These are phyloP conservation scores for Gremmenia infestans DNA, from an alignment of 2,329 filamentous ascomycete species.

Conservation along the genomic window DNA sequence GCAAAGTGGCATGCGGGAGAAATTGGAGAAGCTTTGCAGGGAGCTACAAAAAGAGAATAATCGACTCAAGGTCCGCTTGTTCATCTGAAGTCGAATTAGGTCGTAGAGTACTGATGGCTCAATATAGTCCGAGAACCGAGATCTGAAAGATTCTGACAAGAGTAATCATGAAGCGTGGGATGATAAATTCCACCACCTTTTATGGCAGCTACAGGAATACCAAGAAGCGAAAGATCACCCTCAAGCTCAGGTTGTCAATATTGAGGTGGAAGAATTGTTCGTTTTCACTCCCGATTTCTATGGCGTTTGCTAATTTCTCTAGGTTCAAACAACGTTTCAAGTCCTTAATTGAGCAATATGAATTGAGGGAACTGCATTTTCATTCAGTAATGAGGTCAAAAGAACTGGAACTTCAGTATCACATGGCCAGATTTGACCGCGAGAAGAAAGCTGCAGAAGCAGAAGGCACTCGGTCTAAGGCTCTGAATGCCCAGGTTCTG, in stretches of 20 bases:
- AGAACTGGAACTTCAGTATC: conserved; percentile 90
- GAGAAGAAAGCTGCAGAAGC: conserved; percentile 84
- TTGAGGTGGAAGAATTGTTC: conserved; percentile 86
- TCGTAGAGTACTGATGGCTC: conserved; percentile 19
- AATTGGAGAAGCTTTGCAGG: conserved; percentile 90
- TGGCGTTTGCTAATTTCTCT: conserved; percentile 34
- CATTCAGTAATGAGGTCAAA: conserved; percentile 88
- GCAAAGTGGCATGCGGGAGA: conserved; percentile 87
- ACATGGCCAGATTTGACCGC: conserved; percentile 81
- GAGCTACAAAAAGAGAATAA: conserved; percentile 97
- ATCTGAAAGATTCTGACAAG: conserved; percentile 79
- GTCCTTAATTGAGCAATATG: conserved; percentile 93
- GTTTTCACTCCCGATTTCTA: conserved; percentile 27
- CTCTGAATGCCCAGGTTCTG: conserved; percentile 85
- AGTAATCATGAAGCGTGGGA: conserved; percentile 79
- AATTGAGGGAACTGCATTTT: conserved; percentile 90
- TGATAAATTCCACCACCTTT: conserved; percentile 72
- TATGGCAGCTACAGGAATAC: conserved; percentile 81
- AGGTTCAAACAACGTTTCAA: conserved; percentile 86
- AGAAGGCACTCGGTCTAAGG: conserved; percentile 73
- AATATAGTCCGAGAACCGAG: conserved; percentile 81
- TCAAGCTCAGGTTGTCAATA: conserved; percentile 72
- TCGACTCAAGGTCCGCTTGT: conserved; percentile 74
- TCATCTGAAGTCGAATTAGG: conserved; percentile 5
- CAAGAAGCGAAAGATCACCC: conserved; percentile 83